Conservation (phyloP, 1,284 basidiomycete species). For the Coniferiporia weirii region DNA sequence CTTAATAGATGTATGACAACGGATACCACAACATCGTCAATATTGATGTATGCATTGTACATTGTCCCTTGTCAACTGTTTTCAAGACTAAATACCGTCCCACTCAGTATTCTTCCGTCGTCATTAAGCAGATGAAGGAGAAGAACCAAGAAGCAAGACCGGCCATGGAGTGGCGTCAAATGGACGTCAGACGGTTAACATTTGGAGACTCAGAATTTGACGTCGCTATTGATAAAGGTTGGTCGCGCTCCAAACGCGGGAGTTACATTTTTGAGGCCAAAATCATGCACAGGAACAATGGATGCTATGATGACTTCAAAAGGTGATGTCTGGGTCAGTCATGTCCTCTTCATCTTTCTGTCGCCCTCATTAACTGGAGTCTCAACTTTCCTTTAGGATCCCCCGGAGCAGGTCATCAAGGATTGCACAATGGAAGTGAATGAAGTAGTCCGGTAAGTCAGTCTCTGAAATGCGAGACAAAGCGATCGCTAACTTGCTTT, state of each 20-base stretch:
- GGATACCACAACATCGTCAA: conserved; percentile 85
- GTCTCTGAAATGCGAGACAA: conserved; percentile 16
- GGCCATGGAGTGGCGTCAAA: conserved; percentile 83
- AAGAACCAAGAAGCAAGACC: conserved; percentile 52
- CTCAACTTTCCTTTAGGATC: conserved; percentile 50
- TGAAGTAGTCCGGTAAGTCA: conserved; percentile 69
- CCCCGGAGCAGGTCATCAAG: conserved; percentile 67
- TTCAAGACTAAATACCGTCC: neutral
- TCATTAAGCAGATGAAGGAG: conserved; percentile 77
- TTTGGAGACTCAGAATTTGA: conserved; percentile 73
- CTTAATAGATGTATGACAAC: conserved; percentile 79
- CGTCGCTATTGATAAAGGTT: conserved; percentile 86
- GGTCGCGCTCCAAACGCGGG: neutral
- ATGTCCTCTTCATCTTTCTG: neutral
- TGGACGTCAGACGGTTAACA: conserved; percentile 76
- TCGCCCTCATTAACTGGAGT: neutral
- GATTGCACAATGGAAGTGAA: conserved; percentile 79
- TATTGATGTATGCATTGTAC: conserved; percentile 56
- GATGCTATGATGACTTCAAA: conserved; percentile 90
- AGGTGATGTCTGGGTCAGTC: conserved; percentile 80
- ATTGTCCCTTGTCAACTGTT: neutral
- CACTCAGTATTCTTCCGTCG: conserved; percentile 68
- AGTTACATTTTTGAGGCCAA: neutral
- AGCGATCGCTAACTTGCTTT: neutral
- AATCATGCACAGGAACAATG: conserved; percentile 64